Conservation (phyloP, 108 stramenopile genomes). For the Nitzschia inconspicua region DNA sequence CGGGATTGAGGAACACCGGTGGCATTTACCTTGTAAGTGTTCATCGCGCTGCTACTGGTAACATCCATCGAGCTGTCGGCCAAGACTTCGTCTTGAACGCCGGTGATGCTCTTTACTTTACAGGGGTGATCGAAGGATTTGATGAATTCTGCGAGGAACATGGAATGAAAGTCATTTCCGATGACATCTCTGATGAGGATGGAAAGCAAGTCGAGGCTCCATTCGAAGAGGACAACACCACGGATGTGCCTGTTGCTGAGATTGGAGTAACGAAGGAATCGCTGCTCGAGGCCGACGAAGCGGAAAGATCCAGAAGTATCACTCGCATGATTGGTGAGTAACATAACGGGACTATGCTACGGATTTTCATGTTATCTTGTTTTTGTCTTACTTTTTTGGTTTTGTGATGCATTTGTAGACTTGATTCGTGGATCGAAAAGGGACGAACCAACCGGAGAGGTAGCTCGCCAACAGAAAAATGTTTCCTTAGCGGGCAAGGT, state of each 20-base stretch:
- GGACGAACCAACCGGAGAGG: constrained; percentile 23
- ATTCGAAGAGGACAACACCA: background rate
- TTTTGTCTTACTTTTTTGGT: background rate
- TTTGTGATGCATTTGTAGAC: constrained; percentile 19
- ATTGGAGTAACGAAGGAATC: constrained; percentile 43
- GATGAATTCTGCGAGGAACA: constrained; percentile 79
- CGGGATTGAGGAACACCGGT: constrained; percentile 76
- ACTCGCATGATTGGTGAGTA: constrained; percentile 64
- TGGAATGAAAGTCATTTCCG: constrained; percentile 81
- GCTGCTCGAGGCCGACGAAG: constrained; percentile 39
- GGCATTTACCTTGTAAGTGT: constrained; percentile 82
- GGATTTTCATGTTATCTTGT: too few relatives aligned
- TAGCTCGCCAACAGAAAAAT: background rate
- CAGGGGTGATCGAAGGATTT: constrained; percentile 80
- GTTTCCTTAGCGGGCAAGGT: constrained; percentile 23
- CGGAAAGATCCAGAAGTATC: constrained; percentile 49
- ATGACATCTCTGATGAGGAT: constrained; percentile 34
- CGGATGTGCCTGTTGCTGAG: constrained; percentile 16
- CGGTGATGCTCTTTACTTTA: constrained; percentile 85
- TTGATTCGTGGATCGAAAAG: constrained; percentile 49
- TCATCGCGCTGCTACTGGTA: constrained; percentile 77
- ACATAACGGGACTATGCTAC: too few relatives aligned
- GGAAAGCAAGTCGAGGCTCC: background rate
- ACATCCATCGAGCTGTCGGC: constrained; percentile 84
- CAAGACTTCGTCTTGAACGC: constrained; percentile 83